phyloP scores from a whole-genome alignment of 345 rosid genomes.

The Hirschfeldia incana region DNA sequence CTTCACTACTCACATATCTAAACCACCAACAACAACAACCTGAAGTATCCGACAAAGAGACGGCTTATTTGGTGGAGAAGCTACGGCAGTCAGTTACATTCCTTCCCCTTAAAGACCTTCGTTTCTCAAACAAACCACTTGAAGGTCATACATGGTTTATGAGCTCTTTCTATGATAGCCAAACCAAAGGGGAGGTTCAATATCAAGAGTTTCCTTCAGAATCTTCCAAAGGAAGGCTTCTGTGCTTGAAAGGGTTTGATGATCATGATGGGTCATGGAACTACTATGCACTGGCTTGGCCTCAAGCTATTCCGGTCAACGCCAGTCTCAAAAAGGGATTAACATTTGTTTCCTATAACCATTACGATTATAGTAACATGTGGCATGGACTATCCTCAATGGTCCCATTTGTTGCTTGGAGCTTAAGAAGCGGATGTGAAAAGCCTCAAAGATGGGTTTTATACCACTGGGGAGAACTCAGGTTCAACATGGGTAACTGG shows the following conservation, averaged over 20 bases:
- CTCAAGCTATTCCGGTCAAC: constrained; percentile 53
- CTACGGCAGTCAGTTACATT: constrained; percentile 55
- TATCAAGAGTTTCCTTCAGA: constrained; percentile 66
- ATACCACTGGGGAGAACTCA: constrained; percentile 78
- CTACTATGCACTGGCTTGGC: constrained; percentile 70
- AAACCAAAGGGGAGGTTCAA: constrained; percentile 62
- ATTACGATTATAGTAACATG: constrained; percentile 49
- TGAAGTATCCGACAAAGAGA: not conserved
- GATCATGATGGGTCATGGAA: constrained; percentile 74
- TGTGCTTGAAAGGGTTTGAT: constrained; percentile 68
- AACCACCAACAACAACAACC: not conserved
- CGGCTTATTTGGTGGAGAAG: constrained; percentile 35
- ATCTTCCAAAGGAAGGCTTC: constrained; percentile 49
- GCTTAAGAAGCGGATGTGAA: constrained; percentile 47
- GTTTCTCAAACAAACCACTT: constrained; percentile 47
- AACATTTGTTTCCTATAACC: constrained; percentile 67
- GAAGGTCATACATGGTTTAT: constrained; percentile 79
- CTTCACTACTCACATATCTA: constrained; percentile 18
- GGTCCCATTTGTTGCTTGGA: constrained; percentile 71
- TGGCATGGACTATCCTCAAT: constrained; percentile 75
- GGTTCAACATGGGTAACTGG: constrained; percentile 56
- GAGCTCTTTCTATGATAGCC: constrained; percentile 67
- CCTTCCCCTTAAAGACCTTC: constrained; percentile 66
- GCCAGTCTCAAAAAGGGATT: constrained; percentile 54
- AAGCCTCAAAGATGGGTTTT: constrained; percentile 62